Evolutionary conservation across 2,329 filamentous ascomycete species (phyloP), one percentile per base, ranked within the genome.

Genomic region (Alternaria dauci): DNA sequence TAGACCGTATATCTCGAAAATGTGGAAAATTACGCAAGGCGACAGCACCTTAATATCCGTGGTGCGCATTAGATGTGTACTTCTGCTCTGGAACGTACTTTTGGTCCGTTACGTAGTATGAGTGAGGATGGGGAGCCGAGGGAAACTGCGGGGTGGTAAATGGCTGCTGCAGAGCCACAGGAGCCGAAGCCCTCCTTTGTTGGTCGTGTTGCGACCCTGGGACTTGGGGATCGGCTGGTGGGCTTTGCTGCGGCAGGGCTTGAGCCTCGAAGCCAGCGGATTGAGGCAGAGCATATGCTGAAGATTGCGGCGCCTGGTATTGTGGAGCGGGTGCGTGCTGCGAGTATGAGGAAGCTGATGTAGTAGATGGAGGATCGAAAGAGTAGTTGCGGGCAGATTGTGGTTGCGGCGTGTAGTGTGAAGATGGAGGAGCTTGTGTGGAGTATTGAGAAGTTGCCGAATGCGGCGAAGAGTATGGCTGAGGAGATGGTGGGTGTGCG

Each of bases 181-280:
- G 74, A 42, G 74, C 73, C 12, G 75, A 78, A 23, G 74, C 64
- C 43, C 75, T 65, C 51, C 75, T 70, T 28, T 71, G 66, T n/a
- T 65, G 53, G 46, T 76, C 69, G 20, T 70, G 67, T 25, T 70
- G 71, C 8, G 59, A 51, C 30, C 63, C 52, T 18, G 68, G 57
- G 26, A 55, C 62, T 26, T 69, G 67, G 44, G 66, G 64, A 26
- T 54, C 39, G 7, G 66, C 48, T 18, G 71, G 58, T 8, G 68
- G 52, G 39, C 30, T 66, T 52, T 69, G 69, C 9, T 69, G 55
- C 3, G 68, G 60, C 5, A 68, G 59, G 25, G 65, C 59, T 26
- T 69, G 67, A 8, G 73, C 58, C 46, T 74, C 73, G 43, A 71
- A 75, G 9, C 59, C 61, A 9, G 65, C 64, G 11, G 66, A 55